Percentiles rank a stretch among this genome's conserved stretches.
Evolutionary conservation across 345 rosid genomes (phyloP).

Genomic region (Camelina hispida): DNA sequence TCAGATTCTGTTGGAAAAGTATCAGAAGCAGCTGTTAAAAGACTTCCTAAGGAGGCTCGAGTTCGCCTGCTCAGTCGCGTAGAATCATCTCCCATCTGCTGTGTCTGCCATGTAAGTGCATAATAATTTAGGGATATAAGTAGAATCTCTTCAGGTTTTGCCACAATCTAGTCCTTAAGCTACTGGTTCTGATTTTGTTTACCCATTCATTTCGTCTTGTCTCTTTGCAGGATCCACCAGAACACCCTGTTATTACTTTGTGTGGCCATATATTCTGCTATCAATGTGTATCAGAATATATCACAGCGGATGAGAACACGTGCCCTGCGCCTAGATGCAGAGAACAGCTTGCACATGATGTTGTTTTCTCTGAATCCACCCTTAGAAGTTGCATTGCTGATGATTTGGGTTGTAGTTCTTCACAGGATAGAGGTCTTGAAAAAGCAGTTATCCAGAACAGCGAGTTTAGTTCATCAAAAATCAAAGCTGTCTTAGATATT

Average conservation of each 20-base stretch:
- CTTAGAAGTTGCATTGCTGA: slow-evolving; percentile 59
- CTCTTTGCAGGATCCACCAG: slow-evolving; percentile 86
- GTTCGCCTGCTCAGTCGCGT: slow-evolving; percentile 54
- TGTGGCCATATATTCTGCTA: slow-evolving; percentile 94
- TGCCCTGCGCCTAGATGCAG: slow-evolving; percentile 75
- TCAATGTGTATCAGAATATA: slow-evolving; percentile 79
- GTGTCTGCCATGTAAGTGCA: slow-evolving; percentile 69
- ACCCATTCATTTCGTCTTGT: slow-evolving; percentile 28
- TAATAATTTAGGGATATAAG: slow-evolving; percentile 7
- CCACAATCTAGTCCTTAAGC: slow-evolving; percentile 19
- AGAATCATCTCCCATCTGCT: slow-evolving; percentile 67
- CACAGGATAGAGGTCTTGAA: slow-evolving; percentile 46
- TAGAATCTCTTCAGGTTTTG: slow-evolving; percentile 18
- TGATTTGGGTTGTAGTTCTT: slow-evolving; percentile 50
- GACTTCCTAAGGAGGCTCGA: slow-evolving; percentile 59
- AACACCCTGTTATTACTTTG: slow-evolving; percentile 80
- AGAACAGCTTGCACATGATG: slow-evolving; percentile 71
- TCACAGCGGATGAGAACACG: slow-evolving; percentile 79
- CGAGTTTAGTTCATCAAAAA: slow-evolving; percentile 77
- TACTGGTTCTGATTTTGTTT: slow-evolving; percentile 3
- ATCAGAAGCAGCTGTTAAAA: slow-evolving; percentile 71
- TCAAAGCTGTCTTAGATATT: slow-evolving; percentile 72
- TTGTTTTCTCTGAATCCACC: slow-evolving; percentile 76
- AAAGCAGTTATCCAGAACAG: slow-evolving; percentile 52
- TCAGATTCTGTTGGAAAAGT: slow-evolving; percentile 66